Evolutionary conservation across 352 stramenopile species (phyloP).

Genomic region (Pythium vanterpoolii): DNA sequence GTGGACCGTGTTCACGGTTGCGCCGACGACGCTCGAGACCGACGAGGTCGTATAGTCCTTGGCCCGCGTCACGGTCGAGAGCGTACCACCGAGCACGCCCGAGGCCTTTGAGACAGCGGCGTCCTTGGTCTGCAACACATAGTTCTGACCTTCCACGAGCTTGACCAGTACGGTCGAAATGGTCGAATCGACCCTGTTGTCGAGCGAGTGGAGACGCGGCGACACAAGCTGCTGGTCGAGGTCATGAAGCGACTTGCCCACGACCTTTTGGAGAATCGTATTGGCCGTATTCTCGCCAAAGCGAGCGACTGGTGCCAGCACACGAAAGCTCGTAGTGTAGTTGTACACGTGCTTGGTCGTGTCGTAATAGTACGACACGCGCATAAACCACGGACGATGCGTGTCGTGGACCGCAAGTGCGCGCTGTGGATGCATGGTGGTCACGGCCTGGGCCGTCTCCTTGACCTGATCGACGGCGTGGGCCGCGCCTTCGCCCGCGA

Average conservation of each 20-base stretch:
- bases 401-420: constrained; percentile 17
- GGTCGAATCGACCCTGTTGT: constrained; percentile 62
- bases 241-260: constrained; percentile 52
- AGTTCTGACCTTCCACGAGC: constrained; percentile 59
- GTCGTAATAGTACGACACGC: constrained; percentile 77
- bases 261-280: constrained; percentile 55
- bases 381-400: constrained; percentile 68
- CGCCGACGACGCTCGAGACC: constrained; percentile 38
- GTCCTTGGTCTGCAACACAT: constrained; percentile 69
- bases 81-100: constrained; percentile 16
- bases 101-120: constrained; percentile 37
- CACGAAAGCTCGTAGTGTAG: constrained; percentile 78
- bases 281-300: constrained; percentile 68
- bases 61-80: constrained; percentile 15
- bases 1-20: constrained; percentile 38
- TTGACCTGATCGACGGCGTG: constrained; percentile 12
- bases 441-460: constrained; percentile 4
- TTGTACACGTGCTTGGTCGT: constrained; percentile 77
- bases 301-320: constrained; percentile 57
- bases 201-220: constrained; percentile 47
- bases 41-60: constrained; percentile 40
- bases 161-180: constrained; percentile 49
- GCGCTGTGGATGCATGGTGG: constrained; percentile 3
- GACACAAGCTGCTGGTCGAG: constrained; percentile 51
- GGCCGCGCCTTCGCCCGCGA: constrained; percentile 6